Percentiles rank a stretch among this genome's conserved stretches.
Evolutionary conservation across 306 rosid genomes (phyloP).

Genomic region (Lathyrus aphaca): DNA sequence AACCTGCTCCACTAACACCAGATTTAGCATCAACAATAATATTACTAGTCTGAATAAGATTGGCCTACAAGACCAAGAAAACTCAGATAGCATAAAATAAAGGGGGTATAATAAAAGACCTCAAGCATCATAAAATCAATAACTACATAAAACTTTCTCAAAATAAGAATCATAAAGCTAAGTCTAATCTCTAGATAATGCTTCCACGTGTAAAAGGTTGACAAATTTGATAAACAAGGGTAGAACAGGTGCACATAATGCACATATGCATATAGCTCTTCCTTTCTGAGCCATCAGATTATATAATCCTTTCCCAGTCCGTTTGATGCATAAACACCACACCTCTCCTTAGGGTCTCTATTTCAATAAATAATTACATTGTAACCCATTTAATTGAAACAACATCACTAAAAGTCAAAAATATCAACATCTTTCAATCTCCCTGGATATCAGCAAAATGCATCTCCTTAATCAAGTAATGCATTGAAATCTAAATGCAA

Average conservation of each 20-base stretch:
- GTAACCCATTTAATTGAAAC: too few species aligned
- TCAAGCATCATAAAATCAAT: slow-evolving; percentile 31
- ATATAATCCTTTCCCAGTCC: background rate
- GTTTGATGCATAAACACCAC: background rate
- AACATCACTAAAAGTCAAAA: too few species aligned
- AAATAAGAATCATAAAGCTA: slow-evolving; percentile 17
- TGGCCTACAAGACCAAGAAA: slow-evolving; percentile 60
- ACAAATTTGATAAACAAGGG: background rate
- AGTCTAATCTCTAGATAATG: slow-evolving; percentile 34
- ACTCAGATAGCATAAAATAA: slow-evolving; percentile 27
- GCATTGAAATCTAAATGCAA: background rate
- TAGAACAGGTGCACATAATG: slow-evolving; percentile 9
- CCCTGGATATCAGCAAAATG: too few species aligned
- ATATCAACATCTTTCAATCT: too few species aligned
- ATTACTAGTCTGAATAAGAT: slow-evolving; percentile 60
- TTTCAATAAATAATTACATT: too few species aligned
- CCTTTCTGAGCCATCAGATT: too few species aligned
- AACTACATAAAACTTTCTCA: slow-evolving; percentile 11
- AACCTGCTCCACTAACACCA: slow-evolving; percentile 98
- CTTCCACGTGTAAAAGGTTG: slow-evolving; percentile 25
- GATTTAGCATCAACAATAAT: slow-evolving; percentile 90
- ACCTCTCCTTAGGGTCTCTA: too few species aligned
- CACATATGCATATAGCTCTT: too few species aligned
- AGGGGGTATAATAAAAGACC: slow-evolving; percentile 13
- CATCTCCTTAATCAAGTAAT: too few species aligned